Percentiles rank a stretch among this genome's conserved stretches.
Evolutionary conservation across 108 stramenopile species (phyloP).

Genomic region (Skeletonema tropicum): DNA sequence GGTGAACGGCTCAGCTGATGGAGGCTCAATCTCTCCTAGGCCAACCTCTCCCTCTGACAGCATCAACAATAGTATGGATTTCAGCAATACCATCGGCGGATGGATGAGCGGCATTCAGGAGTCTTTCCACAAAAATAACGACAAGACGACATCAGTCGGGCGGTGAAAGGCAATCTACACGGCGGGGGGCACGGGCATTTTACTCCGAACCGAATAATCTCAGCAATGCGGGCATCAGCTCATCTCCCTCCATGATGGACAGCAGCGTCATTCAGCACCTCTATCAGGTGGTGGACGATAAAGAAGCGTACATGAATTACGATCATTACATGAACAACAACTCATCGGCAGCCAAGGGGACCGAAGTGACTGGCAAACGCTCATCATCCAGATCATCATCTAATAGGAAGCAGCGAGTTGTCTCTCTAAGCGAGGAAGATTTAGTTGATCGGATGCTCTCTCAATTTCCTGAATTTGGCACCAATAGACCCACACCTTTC

Average conservation of each 20-base stretch:
- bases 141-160: background rate
- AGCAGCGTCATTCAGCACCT: constrained; percentile 17
- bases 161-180: background rate
- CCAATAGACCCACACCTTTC: constrained; percentile 49
- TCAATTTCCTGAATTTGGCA: constrained; percentile 74
- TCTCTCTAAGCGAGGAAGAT: constrained; percentile 60
- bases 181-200: background rate
- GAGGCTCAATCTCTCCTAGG: too few relatives aligned
- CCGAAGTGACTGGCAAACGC: background rate
- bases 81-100: background rate
- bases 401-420: constrained; percentile 8
- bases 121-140: background rate
- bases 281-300: constrained; percentile 46
- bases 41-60: background rate
- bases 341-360: background rate
- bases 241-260: background rate
- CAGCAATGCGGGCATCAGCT: background rate
- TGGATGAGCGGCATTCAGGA: background rate
- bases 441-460: constrained; percentile 66
- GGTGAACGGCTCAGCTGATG: too few relatives aligned
- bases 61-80: background rate
- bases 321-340: constrained; percentile 12
- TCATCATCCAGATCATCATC: constrained; percentile 3
- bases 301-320: constrained; percentile 35
- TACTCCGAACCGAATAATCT: background rate